Percentiles rank a stretch among this genome's conserved stretches.
Conservation (phyloP, 2,329 filamentous ascomycete species). For the Ophiobolus disseminans region DNA sequence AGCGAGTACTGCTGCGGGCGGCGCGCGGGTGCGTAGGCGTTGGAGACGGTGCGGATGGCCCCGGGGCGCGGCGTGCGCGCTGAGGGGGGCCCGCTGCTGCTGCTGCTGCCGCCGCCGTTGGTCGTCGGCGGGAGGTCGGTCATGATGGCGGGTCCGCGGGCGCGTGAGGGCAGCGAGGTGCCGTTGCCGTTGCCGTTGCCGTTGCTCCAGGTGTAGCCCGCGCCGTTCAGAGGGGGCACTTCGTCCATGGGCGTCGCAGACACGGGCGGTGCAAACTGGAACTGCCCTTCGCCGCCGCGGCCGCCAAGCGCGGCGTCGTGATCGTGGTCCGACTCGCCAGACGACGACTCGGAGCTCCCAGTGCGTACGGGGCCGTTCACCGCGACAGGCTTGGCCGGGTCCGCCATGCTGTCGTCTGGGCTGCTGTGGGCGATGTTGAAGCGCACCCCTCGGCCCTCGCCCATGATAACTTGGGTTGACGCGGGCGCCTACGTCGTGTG, state of each 20-base stretch:
- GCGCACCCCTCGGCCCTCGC: constrained; percentile 37
- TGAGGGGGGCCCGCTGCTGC: constrained; percentile 25
- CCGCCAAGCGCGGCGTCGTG: constrained; percentile 54
- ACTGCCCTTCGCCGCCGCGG: constrained; percentile 49
- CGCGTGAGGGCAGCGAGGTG: constrained; percentile 22
- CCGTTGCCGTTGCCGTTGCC: constrained; percentile 32
- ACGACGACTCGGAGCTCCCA: constrained; percentile 56
- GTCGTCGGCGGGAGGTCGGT: constrained; percentile 37
- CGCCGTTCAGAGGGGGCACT: constrained; percentile 38
- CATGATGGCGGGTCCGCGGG: constrained; percentile 35
- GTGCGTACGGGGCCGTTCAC: constrained; percentile 36
- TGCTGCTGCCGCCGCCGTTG: constrained; percentile 29
- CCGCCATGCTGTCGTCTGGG: constrained; percentile 23
- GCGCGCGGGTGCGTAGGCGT: constrained; percentile 58
- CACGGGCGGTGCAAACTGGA: constrained; percentile 50
- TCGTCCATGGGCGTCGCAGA: constrained; percentile 43
- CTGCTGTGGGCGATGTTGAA: constrained; percentile 27
- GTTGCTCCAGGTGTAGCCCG: constrained; percentile 32
- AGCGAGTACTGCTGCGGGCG: constrained; percentile 57
- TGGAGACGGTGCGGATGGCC: constrained; percentile 56
- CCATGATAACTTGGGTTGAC: constrained; percentile 24
- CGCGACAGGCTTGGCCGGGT: constrained; percentile 39
- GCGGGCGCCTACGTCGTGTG: constrained; percentile 3
- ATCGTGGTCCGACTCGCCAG: constrained; percentile 54
- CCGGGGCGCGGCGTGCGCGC: constrained; percentile 46